Percentiles rank a stretch among this genome's conserved stretches.
These are phyloP conservation scores for Ceratobasidium sp. DNA, from an alignment of 1,284 basidiomycete species.

Conservation along the genomic window DNA sequence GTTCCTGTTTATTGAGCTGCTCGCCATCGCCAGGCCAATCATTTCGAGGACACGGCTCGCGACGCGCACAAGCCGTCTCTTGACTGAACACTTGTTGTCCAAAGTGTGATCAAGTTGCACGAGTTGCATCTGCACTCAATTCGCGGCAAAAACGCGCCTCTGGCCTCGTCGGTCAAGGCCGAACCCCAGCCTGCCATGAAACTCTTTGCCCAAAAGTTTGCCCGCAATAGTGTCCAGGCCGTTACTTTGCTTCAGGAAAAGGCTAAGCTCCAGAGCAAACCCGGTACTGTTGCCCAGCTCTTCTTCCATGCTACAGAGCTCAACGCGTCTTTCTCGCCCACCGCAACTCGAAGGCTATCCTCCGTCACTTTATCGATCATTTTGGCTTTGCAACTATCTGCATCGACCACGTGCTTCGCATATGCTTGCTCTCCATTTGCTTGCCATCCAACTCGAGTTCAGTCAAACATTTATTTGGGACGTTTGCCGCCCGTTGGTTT, in stretches of 20 bases:
- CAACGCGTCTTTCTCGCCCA: conserved; percentile 86
- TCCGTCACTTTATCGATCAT: conserved; percentile 87
- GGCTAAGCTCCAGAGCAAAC: conserved; percentile 70
- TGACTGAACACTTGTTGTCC: conserved; percentile 88
- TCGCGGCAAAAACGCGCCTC: conserved; percentile 60
- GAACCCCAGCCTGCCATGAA: conserved; percentile 72
- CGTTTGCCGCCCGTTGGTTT: conserved; percentile 92
- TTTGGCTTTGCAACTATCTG: conserved; percentile 87
- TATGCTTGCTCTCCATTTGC: conserved; percentile 86
- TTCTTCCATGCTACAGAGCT: conserved; percentile 89
- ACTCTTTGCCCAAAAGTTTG: conserved; percentile 80
- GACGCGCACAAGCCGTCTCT: conserved; percentile 75
- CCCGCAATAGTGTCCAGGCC: conserved; percentile 78
- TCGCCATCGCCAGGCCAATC: conserved; percentile 86
- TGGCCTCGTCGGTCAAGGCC: conserved; percentile 54
- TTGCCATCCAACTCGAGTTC: conserved; percentile 73
- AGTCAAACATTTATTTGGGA: conserved; percentile 72
- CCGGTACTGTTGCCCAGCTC: conserved; percentile 78
- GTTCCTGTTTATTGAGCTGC: conserved; percentile 94
- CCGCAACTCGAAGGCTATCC: conserved; percentile 76
- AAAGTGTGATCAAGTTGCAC: conserved; percentile 85
- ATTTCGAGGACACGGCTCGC: conserved; percentile 70
- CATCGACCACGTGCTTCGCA: conserved; percentile 89
- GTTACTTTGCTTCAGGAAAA: conserved; percentile 72
- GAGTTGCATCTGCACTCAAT: conserved; percentile 77